A percentile compares a stretch with the other conserved stretches of the same genome.
Evolutionary conservation across 345 rosid species (phyloP).

Genomic region (rapeseed (Brassica napus)): Da-Ae NC_063450.1:621001-621500

Average conservation of each 20-base stretch:
- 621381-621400: not conserved
- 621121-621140: conserved; percentile 46
- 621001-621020: not conserved
- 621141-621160: conserved; percentile 6
- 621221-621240: not conserved
- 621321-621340: not conserved
- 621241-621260: not conserved
- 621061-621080: conserved; percentile 32
- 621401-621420: not conserved
- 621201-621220: not conserved
- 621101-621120: conserved; percentile 64
- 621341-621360: not conserved
- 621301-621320: not conserved
- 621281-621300: not conserved
- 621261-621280: not conserved
- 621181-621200: not conserved
- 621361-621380: not conserved
- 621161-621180: no score
- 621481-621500: not conserved
- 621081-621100: conserved; percentile 10
- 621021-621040: not conserved
- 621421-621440: not conserved
- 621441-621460: not conserved
- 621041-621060: conserved; percentile 25
- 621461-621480: not conserved